Conservation (phyloP, 2,329 filamentous ascomycete genomes). For the Botryotinia convoluta region DNA sequence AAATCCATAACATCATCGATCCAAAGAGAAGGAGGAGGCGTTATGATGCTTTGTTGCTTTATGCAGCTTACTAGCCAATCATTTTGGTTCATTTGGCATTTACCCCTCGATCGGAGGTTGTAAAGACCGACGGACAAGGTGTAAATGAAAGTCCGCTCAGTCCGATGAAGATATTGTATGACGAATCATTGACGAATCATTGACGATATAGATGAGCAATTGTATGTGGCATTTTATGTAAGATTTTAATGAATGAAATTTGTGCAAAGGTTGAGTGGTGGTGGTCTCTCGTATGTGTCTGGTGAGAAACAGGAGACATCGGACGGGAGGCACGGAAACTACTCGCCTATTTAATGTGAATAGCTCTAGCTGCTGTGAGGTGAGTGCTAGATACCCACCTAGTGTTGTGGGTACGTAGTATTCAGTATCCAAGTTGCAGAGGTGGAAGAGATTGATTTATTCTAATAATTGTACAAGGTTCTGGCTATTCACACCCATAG, state of each 20-base stretch:
- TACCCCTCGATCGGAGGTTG: conserved; percentile 27
- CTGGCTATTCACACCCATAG: neutral
- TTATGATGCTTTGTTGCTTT: neutral
- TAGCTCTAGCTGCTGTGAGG: neutral
- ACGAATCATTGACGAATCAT: neutral
- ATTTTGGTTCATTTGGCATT: conserved; percentile 1
- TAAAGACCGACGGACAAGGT: conserved; percentile 7
- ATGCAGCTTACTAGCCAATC: conserved; percentile 17
- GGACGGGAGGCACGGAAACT: neutral
- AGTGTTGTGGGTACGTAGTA: neutral
- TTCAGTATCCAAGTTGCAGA: neutral
- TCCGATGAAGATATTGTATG: neutral
- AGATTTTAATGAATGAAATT: neutral
- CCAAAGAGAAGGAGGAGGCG: neutral
- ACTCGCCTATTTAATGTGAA: neutral
- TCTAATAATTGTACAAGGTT: neutral
- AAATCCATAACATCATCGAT: conserved; percentile 25
- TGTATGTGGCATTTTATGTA: neutral
- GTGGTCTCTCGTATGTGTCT: neutral
- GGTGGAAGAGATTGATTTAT: neutral
- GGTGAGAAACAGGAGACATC: neutral
- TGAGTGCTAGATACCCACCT: neutral
- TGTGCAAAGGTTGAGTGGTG: neutral
- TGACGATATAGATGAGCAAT: neutral
- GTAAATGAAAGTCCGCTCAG: conserved; percentile 3